Percentiles rank a stretch among this genome's conserved stretches.
Conservation (phyloP, 2,329 filamentous ascomycete species). For the Leptographium galeiforme region DNA sequence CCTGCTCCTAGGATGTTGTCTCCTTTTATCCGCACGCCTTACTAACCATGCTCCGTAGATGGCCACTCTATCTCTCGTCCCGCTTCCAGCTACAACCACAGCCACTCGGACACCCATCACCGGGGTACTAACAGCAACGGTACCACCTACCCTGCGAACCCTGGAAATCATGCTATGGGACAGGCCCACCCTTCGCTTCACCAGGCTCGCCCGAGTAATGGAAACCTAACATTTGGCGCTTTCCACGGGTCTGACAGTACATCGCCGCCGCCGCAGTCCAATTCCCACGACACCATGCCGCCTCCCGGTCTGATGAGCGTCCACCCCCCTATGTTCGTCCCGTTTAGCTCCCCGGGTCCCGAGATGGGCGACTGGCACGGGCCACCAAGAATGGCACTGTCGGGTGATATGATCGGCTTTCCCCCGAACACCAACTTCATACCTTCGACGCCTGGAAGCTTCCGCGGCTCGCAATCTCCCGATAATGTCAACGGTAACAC, state of each 20-base stretch:
- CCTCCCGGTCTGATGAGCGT: slow-evolving; percentile 16
- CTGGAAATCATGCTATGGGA: too few relatives aligned
- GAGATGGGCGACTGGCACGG: slow-evolving; percentile 8
- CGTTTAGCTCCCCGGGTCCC: slow-evolving; percentile 4
- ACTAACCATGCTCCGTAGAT: not conserved
- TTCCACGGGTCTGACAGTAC: slow-evolving; percentile 42
- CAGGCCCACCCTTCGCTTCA: slow-evolving; percentile 17
- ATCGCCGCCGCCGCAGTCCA: slow-evolving; percentile 31
- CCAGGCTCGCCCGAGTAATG: slow-evolving; percentile 38
- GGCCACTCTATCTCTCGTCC: not conserved
- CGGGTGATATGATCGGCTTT: slow-evolving; percentile 6
- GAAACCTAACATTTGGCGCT: slow-evolving; percentile 42
- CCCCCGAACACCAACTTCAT: slow-evolving; percentile 26
- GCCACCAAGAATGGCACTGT: not conserved
- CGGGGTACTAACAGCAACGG: too few relatives aligned
- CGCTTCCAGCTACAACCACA: too few relatives aligned
- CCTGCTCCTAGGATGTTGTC: not conserved
- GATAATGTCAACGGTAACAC: slow-evolving; percentile 4
- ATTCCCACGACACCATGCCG: not conserved
- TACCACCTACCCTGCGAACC: too few relatives aligned
- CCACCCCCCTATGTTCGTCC: not conserved
- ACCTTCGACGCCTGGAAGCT: slow-evolving; percentile 45
- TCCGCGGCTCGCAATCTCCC: slow-evolving; percentile 41
- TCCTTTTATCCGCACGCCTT: not conserved
- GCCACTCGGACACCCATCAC: too few relatives aligned